Conservation (phyloP, 2,329 filamentous ascomycete species). For the Apiospora rasikravindrae region DNA sequence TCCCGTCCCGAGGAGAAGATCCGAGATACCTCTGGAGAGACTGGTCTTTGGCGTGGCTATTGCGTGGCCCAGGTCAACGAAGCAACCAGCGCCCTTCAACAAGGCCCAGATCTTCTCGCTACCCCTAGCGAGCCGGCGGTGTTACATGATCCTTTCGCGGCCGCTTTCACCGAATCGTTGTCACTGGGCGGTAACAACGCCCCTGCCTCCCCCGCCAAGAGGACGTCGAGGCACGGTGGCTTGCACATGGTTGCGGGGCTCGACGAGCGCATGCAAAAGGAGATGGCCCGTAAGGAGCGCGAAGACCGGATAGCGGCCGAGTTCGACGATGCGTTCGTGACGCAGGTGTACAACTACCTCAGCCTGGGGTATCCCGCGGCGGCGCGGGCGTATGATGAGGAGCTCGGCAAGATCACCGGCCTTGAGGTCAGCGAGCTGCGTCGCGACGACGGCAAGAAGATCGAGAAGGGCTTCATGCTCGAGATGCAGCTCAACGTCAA, state of each 20-base stretch:
- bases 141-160: constrained; percentile 49
- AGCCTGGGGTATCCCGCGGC: constrained; percentile 90
- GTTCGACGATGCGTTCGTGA: constrained; percentile 84
- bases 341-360: constrained; percentile 96
- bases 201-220: constrained; percentile 34
- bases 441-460: constrained; percentile 65
- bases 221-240: constrained; percentile 42
- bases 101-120: constrained; percentile 54
- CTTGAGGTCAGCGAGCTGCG: constrained; percentile 72
- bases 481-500: constrained; percentile 50
- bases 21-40: constrained; percentile 60
- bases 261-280: constrained; percentile 55
- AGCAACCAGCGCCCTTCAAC: constrained; percentile 47
- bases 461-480: constrained; percentile 75
- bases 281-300: constrained; percentile 55
- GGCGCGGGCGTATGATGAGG: constrained; percentile 81
- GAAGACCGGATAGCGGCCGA: constrained; percentile 65
- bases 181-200: constrained; percentile 45
- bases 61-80: constrained; percentile 53
- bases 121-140: constrained; percentile 52
- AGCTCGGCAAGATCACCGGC: constrained; percentile 80
- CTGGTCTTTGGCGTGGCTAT: constrained; percentile 80
- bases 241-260: constrained; percentile 57
- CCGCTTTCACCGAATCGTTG: constrained; percentile 44
- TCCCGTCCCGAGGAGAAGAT: constrained; percentile 53